phyloP scores from a whole-genome alignment of 73 alveolate species.

The Paramecium pentaurelia region DNA sequence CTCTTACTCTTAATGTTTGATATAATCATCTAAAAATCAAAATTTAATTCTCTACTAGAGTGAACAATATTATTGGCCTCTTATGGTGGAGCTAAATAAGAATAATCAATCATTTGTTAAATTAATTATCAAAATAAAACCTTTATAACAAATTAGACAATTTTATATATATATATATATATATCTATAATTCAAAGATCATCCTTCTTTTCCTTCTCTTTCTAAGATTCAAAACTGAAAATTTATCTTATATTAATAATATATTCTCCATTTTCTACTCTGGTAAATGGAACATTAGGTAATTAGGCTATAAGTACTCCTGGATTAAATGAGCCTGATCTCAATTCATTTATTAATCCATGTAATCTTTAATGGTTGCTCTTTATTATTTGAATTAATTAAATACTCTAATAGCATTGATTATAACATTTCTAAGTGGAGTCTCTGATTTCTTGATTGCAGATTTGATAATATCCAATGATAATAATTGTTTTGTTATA shows the following conservation, averaged over 20 bases:
- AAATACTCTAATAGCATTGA: neutral
- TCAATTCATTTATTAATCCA: neutral
- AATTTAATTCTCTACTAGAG: neutral
- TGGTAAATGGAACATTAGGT: neutral
- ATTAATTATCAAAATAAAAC: neutral
- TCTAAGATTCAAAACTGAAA: neutral
- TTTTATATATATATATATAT: neutral
- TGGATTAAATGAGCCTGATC: neutral
- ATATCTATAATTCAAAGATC: neutral
- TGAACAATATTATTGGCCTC: neutral
- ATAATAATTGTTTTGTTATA: neutral
- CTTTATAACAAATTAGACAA: neutral
- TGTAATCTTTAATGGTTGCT: neutral
- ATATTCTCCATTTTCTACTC: neutral
- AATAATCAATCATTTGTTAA: neutral
- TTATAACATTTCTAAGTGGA: neutral
- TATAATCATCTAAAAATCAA: slow-evolving; percentile 13
- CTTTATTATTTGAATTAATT: neutral
- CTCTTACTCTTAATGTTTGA: slow-evolving; percentile 36
- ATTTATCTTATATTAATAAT: neutral
- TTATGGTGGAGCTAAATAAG: neutral
- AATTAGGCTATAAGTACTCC: neutral
- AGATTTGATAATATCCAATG: neutral
- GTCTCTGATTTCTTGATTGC: neutral
- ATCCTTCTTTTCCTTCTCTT: neutral